These are phyloP conservation scores for Amanita polypyramis DNA, from an alignment of 768 basidiomycete species.

Conservation along the genomic window DNA sequence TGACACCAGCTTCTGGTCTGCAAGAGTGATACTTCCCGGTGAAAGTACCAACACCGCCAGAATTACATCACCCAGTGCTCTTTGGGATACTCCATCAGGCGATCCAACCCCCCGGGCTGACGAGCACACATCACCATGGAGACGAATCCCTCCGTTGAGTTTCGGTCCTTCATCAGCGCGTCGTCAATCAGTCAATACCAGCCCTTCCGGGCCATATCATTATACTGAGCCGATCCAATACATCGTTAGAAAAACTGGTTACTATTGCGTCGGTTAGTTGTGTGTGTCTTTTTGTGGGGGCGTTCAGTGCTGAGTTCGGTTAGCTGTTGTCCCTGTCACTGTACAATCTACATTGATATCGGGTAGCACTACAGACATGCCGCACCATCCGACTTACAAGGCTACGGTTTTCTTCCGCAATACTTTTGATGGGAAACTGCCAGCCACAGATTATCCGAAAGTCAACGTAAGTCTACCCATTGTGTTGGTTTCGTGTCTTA, in stretches of 20 bases:
- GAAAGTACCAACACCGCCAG: conserved; percentile 17
- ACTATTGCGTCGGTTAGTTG: conserved; percentile 86
- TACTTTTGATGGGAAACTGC: conserved; percentile 76
- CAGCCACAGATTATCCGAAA: conserved; percentile 96
- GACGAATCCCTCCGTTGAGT: conserved; percentile 11
- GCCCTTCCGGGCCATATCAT: conserved; percentile 35
- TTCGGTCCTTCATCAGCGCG: conserved; percentile 2
- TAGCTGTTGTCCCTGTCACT: conserved; percentile 85
- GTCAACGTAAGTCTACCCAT: conserved; percentile 60
- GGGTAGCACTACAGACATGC: conserved; percentile 38
- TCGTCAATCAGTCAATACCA: conserved; percentile 28
- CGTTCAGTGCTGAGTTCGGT: background rate
- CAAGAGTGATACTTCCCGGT: conserved; percentile 54
- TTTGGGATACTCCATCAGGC: conserved; percentile 54
- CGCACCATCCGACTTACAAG: conserved; percentile 66
- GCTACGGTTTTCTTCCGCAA: conserved; percentile 83
- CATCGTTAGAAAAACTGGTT: conserved; percentile 76
- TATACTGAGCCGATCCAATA: conserved; percentile 77
- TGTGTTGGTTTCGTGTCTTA: conserved; percentile 1
- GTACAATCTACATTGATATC: conserved; percentile 35
- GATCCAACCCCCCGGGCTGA: conserved; percentile 43
- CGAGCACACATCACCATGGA: conserved; percentile 42
- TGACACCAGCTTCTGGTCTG: conserved; percentile 83
- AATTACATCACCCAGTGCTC: conserved; percentile 19
- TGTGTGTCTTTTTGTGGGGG: background rate